Evolutionary conservation across 2,329 filamentous ascomycete species (phyloP).

Genomic region (Simplicillium sp.): DNA sequence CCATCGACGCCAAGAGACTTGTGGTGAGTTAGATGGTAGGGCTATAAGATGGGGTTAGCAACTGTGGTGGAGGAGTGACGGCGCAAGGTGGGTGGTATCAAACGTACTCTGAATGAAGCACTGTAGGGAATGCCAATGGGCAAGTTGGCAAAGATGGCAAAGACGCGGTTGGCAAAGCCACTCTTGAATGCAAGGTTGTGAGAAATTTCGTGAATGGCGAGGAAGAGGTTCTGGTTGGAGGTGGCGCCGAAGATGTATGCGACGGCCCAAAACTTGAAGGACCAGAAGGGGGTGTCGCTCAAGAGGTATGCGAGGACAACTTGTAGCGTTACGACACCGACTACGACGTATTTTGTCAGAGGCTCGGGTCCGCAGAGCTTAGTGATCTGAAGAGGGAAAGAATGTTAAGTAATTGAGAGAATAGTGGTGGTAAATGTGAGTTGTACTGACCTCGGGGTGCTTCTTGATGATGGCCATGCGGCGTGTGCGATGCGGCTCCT

Average conservation of each 20-base stretch:
- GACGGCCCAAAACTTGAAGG: slow-evolving; percentile 74
- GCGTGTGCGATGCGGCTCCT: slow-evolving; percentile 89
- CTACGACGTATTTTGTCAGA: slow-evolving; percentile 87
- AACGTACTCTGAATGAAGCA: slow-evolving; percentile 78
- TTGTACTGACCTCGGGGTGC: slow-evolving; percentile 69
- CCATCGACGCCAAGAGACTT: slow-evolving; percentile 96
- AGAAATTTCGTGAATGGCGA: slow-evolving; percentile 97
- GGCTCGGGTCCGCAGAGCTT: slow-evolving; percentile 96
- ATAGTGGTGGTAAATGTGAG: slow-evolving; percentile 8
- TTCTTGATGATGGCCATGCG: slow-evolving; percentile 95
- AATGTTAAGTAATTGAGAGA: slow-evolving; percentile 4
- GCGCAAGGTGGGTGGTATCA: background rate
- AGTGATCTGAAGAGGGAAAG: slow-evolving; percentile 54
- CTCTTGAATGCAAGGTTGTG: slow-evolving; percentile 93
- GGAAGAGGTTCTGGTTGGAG: slow-evolving; percentile 95
- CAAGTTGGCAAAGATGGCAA: slow-evolving; percentile 90
- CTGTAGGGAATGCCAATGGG: slow-evolving; percentile 95
- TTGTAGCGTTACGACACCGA: slow-evolving; percentile 75
- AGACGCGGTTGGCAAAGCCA: slow-evolving; percentile 66
- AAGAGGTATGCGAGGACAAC: slow-evolving; percentile 68
- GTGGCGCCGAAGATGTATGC: slow-evolving; percentile 91
- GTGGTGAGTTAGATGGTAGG: slow-evolving; percentile 97
- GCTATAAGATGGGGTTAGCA: slow-evolving; percentile 36
- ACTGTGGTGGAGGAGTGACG: background rate
- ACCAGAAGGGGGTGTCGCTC: slow-evolving; percentile 67